Percentiles rank a stretch among this genome's conserved stretches.
Conservation (phyloP, 2,329 filamentous ascomycete genomes). For the Fusarium sambucinum region DNA sequence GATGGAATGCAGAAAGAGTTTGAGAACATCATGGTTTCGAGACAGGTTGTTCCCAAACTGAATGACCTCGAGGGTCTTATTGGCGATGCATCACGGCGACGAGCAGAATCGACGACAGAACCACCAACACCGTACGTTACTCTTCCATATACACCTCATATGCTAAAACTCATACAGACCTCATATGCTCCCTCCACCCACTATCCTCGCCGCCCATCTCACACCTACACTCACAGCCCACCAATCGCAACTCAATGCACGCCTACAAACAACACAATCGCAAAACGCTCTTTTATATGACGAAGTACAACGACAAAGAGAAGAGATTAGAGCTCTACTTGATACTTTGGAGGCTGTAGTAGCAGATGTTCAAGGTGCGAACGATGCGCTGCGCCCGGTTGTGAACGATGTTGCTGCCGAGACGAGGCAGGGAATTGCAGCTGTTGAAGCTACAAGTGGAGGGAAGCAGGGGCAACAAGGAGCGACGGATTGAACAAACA, state of each 20-base stretch:
- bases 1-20: slow-evolving; percentile 63
- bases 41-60: slow-evolving; percentile 67
- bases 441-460: slow-evolving; percentile 34
- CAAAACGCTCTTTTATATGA: slow-evolving; percentile 67
- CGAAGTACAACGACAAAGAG: slow-evolving; percentile 65
- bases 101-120: slow-evolving; percentile 38
- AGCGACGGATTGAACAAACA: neutral
- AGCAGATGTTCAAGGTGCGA: slow-evolving; percentile 67
- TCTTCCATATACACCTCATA: neutral
- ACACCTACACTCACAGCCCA: slow-evolving; percentile 65
- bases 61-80: slow-evolving; percentile 71
- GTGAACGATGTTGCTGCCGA: slow-evolving; percentile 64
- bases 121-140: slow-evolving; percentile 62
- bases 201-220: slow-evolving; percentile 68
- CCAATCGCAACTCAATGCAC: slow-evolving; percentile 68
- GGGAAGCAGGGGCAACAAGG: slow-evolving; percentile 13
- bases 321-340: slow-evolving; percentile 66
- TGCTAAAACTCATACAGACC: slow-evolving; percentile 54
- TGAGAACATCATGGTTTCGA: slow-evolving; percentile 62
- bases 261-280: slow-evolving; percentile 67
- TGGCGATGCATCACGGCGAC: slow-evolving; percentile 59
- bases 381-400: slow-evolving; percentile 60
- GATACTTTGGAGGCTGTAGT: slow-evolving; percentile 63
- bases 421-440: slow-evolving; percentile 54
- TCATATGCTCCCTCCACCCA: slow-evolving; percentile 66